phyloP scores from a whole-genome alignment of 2,329 filamentous ascomycete species.

The Aspergillus latus region DNA sequence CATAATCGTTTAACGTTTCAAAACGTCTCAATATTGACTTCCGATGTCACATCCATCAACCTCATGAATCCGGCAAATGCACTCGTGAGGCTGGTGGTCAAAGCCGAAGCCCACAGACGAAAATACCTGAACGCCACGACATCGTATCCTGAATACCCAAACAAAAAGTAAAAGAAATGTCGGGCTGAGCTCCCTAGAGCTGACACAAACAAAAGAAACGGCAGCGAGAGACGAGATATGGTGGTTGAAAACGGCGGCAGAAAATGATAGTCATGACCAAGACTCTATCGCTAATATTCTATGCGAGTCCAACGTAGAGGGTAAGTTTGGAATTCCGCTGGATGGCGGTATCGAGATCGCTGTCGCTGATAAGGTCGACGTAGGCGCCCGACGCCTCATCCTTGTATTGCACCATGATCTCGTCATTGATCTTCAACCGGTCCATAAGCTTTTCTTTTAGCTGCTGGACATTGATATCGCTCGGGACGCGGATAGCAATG shows the following conservation, averaged over 20 bases:
- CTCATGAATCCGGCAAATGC: constrained; percentile 22
- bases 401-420: constrained; percentile 78
- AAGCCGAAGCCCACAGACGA: constrained; percentile 9
- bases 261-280: constrained; percentile 10
- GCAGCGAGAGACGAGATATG: constrained; percentile 11
- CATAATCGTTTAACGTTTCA: constrained; percentile 32
- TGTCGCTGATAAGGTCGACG: constrained; percentile 72
- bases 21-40: constrained; percentile 32
- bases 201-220: constrained; percentile 13
- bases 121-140: constrained; percentile 21
- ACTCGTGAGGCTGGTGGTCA: constrained; percentile 26
- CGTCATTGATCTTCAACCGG: constrained; percentile 74
- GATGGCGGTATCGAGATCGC: constrained; percentile 77
- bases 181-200: not conserved
- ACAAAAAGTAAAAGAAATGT: constrained; percentile 11
- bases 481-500: constrained; percentile 84
- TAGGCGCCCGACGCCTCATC: constrained; percentile 78
- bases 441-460: constrained; percentile 83
- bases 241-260: not conserved
- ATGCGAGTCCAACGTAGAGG: constrained; percentile 59
- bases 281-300: constrained; percentile 18
- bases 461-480: constrained; percentile 73
- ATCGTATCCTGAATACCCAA: constrained; percentile 13
- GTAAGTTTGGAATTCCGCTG: constrained; percentile 84
- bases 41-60: constrained; percentile 26